Base-by-base conservation (phyloP, 2,329 filamentous ascomycete genomes). In the Orbilia oligospora region DNA sequence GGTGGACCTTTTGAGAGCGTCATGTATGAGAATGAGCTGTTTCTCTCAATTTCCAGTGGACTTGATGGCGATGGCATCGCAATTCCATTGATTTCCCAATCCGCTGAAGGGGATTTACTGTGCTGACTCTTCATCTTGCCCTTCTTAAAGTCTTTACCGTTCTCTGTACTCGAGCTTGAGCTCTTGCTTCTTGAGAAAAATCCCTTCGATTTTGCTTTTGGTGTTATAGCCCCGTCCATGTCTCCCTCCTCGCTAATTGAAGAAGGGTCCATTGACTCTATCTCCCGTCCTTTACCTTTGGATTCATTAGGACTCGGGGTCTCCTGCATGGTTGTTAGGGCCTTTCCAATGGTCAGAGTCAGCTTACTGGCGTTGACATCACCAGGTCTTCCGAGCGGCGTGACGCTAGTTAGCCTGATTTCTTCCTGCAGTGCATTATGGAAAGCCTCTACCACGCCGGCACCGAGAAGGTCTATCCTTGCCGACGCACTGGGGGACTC, bases 401-500 rank as follows among this genome's bases (percentile, higher is more conserved):
- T 72, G 66, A 53, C 55, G 33, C 9, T 78, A 22, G 65, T 69
- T 33, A 24, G 36, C 22, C 65, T 48, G 8, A 80, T 86, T 77
- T 92, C 91, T 80, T 93, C 90, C 58, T 90, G 88, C 5, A 96
- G 88, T 9, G 91, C 91, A 81, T 89, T 89, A 83, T 92, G 92
- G 84, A 96, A 97, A 80, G 93, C 92, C 82, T 94, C 92, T 0
- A 90, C 89, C 27, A 92, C 89, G 80, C 90, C 90, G 12, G 93
- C 92, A n/a, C 93, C 92, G 0, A 98, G 87, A 0, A 95, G 83
- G 83, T 98, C 95, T 66, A 97, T 91, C 41, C 93, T 90, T 1
- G 92, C 86, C 36, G 90, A 88, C 0, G 87, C 83, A 71, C 84
- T 86, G 1, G 83, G 80, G 48, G 81, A 81, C 16, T 83, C 81